Conservation (phyloP, 139 green algal genomes). For the Klebsormidium nitens region DNA sequence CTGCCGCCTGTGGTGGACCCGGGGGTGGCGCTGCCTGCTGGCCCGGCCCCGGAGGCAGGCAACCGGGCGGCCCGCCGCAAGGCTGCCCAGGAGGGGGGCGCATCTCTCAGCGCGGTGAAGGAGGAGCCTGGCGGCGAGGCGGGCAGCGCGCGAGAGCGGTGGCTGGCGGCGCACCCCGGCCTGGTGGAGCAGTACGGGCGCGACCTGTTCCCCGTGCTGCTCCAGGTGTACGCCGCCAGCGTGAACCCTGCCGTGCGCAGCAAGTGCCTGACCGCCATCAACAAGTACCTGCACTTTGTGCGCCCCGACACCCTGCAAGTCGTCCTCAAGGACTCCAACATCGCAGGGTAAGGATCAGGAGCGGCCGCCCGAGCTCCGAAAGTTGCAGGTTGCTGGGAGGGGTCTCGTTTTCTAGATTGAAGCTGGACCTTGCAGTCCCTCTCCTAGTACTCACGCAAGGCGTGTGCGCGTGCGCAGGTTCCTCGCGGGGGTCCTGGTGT, state of each 20-base stretch:
- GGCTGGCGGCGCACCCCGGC: slow-evolving; percentile 51
- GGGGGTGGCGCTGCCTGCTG: background rate
- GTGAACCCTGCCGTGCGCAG: slow-evolving; percentile 54
- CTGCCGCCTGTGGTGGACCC: slow-evolving; percentile 70
- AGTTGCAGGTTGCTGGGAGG: too few species aligned
- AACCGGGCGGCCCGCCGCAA: background rate
- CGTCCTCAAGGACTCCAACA: slow-evolving; percentile 59
- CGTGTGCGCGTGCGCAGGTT: slow-evolving; percentile 51
- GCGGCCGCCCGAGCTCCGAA: too few species aligned
- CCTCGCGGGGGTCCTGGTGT: slow-evolving; percentile 67
- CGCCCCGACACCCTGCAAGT: slow-evolving; percentile 50
- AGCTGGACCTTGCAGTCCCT: background rate
- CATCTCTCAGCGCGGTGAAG: background rate
- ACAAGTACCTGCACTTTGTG: slow-evolving; percentile 63
- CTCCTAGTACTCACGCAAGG: slow-evolving; percentile 5
- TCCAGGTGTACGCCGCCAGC: slow-evolving; percentile 49
- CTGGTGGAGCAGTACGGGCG: slow-evolving; percentile 52
- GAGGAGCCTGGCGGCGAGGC: slow-evolving; percentile 1
- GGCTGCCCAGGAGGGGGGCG: background rate
- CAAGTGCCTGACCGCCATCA: slow-evolving; percentile 60
- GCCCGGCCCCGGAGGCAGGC: background rate
- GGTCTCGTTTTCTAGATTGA: background rate
- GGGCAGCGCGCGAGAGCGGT: slow-evolving; percentile 21
- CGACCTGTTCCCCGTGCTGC: slow-evolving; percentile 70
- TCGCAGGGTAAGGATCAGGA: slow-evolving; percentile 55